A percentile compares a stretch with the other conserved stretches of the same genome.
Evolutionary conservation across 352 stramenopile genomes (phyloP).

Genomic region (Globisporangium cystogenes): DNA sequence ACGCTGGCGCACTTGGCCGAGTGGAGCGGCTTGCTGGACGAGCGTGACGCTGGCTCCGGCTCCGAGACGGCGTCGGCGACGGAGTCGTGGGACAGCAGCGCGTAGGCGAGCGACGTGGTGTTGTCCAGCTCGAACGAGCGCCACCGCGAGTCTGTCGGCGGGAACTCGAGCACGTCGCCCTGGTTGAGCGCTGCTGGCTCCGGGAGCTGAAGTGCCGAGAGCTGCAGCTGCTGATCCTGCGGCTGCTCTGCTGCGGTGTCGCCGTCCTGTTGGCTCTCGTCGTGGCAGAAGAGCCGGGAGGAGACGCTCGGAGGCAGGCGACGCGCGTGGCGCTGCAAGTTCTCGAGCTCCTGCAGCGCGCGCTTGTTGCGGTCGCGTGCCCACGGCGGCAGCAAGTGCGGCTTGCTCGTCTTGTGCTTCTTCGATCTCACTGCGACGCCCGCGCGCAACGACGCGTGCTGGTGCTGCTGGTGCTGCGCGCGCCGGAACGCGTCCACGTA

Average conservation of each 20-base stretch:
- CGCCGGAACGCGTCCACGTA: constrained; percentile 6
- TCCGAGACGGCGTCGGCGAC: neutral
- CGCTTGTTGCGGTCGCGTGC: constrained; percentile 63
- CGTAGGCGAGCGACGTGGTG: constrained; percentile 39
- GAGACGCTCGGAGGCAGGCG: constrained; percentile 6
- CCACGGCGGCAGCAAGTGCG: constrained; percentile 36
- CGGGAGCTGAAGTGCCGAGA: constrained; percentile 4
- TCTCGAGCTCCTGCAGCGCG: constrained; percentile 52
- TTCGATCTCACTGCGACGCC: constrained; percentile 4
- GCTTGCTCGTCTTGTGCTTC: constrained; percentile 13
- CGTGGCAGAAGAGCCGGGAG: neutral
- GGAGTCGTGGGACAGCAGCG: constrained; percentile 36
- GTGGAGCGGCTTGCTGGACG: neutral
- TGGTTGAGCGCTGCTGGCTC: constrained; percentile 2
- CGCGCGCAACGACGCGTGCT: neutral
- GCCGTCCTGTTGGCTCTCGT: neutral
- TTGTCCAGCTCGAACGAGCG: constrained; percentile 35
- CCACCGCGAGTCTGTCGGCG: constrained; percentile 30
- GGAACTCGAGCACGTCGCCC: constrained; percentile 26
- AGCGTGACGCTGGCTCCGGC: neutral
- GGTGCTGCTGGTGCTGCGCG: no score
- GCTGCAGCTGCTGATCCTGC: neutral
- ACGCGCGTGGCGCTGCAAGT: constrained; percentile 13
- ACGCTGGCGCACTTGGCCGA: neutral
- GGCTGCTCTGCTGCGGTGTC: neutral